A percentile compares a stretch with the other conserved stretches of the same genome.
These are phyloP conservation scores for Stemphylium lycopersici DNA, from an alignment of 2,329 filamentous ascomycete species.

Conservation along the genomic window DNA sequence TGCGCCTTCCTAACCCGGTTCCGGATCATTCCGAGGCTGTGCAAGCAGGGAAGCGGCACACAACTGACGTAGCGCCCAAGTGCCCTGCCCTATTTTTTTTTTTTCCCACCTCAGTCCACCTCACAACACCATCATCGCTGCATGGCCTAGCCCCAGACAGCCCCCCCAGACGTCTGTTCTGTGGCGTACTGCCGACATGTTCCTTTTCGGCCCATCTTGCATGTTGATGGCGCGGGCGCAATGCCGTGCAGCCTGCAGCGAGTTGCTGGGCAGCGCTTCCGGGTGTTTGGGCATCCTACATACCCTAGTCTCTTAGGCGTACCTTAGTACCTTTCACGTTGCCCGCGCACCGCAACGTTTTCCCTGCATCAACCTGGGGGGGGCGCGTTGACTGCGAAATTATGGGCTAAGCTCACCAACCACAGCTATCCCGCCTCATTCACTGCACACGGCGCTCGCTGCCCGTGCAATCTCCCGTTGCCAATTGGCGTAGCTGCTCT, in stretches of 20 bases:
- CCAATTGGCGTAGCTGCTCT: slow-evolving; percentile 16
- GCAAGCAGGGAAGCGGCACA: slow-evolving; percentile 3
- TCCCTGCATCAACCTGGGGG: slow-evolving; percentile 5
- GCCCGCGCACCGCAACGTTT: slow-evolving; percentile 18
- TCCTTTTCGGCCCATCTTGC: slow-evolving; percentile 11
- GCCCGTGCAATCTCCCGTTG: neutral
- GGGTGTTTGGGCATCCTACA: slow-evolving; percentile 18
- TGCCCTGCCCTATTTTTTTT: slow-evolving; percentile 1
- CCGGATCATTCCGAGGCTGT: slow-evolving; percentile 20
- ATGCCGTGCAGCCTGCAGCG: slow-evolving; percentile 17
- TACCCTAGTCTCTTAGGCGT: slow-evolving; percentile 6
- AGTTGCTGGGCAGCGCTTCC: slow-evolving; percentile 23
- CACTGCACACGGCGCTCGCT: slow-evolving; percentile 2
- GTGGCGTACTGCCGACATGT: slow-evolving; percentile 3
- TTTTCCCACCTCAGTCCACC: slow-evolving; percentile 10
- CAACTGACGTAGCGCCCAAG: slow-evolving; percentile 23
- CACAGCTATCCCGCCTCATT: slow-evolving; percentile 3
- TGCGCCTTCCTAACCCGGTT: slow-evolving; percentile 12
- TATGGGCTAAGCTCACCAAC: slow-evolving; percentile 8
- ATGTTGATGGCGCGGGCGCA: slow-evolving; percentile 9
- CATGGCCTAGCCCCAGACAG: slow-evolving; percentile 14
- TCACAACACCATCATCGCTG: slow-evolving; percentile 7
- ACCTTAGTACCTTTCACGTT: slow-evolving; percentile 10
- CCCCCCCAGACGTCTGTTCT: neutral
- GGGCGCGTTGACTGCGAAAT: neutral